A percentile compares a stretch with the other conserved stretches of the same genome.
Evolutionary conservation across 495 filamentous ascomycete genomes (phyloP).

Genomic region (Podospora comata): DNA sequence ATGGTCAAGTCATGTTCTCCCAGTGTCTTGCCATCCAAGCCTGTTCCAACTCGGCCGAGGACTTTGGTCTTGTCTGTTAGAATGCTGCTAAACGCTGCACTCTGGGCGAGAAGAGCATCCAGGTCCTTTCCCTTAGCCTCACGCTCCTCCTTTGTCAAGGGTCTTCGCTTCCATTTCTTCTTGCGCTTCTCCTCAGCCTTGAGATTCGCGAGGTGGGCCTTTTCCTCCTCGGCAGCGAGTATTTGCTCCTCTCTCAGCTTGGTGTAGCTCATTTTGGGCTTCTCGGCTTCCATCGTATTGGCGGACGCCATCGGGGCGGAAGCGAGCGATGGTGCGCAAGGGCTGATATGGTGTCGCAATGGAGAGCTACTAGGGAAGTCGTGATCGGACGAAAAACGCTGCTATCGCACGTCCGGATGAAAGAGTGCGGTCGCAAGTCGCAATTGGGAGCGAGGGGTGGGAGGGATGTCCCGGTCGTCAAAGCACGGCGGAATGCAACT

Average conservation of each 20-base stretch:
- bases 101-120: slow-evolving; percentile 47
- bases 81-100: slow-evolving; percentile 50
- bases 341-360: slow-evolving; percentile 28
- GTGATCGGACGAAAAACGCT: slow-evolving; percentile 31
- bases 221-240: slow-evolving; percentile 53
- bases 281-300: slow-evolving; percentile 17
- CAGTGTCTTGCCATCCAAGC: slow-evolving; percentile 53
- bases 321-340: slow-evolving; percentile 40
- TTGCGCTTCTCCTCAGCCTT: slow-evolving; percentile 46
- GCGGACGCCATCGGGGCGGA: slow-evolving; percentile 28
- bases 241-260: slow-evolving; percentile 41
- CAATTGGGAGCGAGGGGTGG: not conserved
- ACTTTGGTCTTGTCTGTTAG: slow-evolving; percentile 54
- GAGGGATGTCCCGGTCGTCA: not conserved
- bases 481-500: slow-evolving; percentile 5
- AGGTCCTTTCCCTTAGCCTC: slow-evolving; percentile 51
- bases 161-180: slow-evolving; percentile 47
- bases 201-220: slow-evolving; percentile 45
- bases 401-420: slow-evolving; percentile 4
- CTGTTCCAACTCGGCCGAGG: slow-evolving; percentile 52
- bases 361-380: slow-evolving; percentile 33
- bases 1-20: slow-evolving; percentile 75
- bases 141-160: slow-evolving; percentile 51
- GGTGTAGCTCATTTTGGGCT: slow-evolving; percentile 38
- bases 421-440: slow-evolving; percentile 12